Conservation (phyloP, 768 basidiomycete genomes). For the Sistotremastrum niveocremeum region DNA sequence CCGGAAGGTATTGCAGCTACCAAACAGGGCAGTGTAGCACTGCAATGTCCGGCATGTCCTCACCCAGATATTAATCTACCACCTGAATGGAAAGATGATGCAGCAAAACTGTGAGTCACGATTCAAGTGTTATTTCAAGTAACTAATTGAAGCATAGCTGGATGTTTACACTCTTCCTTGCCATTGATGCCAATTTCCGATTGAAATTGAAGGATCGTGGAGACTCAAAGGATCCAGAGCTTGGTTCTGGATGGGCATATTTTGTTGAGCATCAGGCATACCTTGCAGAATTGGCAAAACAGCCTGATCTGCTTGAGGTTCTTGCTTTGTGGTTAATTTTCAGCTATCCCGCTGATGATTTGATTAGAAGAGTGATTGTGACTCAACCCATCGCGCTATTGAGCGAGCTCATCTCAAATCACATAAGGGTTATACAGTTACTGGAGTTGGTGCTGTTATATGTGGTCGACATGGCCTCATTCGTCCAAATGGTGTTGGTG, state of each 20-base stretch:
- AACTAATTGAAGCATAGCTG: constrained; percentile 8
- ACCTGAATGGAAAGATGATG: neutral
- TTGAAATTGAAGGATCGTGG: constrained; percentile 14
- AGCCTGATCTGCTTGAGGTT: constrained; percentile 2
- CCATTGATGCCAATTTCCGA: constrained; percentile 21
- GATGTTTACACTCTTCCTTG: constrained; percentile 15
- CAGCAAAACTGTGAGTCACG: neutral
- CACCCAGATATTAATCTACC: constrained; percentile 3
- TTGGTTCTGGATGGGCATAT: constrained; percentile 8
- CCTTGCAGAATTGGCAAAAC: neutral
- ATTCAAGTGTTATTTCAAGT: neutral
- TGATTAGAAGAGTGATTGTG: constrained; percentile 12
- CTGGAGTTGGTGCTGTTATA: constrained; percentile 11
- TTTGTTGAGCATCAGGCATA: constrained; percentile 6
- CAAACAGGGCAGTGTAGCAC: neutral
- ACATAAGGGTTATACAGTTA: constrained; percentile 9
- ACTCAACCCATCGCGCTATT: constrained; percentile 1
- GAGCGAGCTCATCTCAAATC: constrained; percentile 1
- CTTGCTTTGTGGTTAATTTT: neutral
- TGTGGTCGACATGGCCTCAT: constrained; percentile 11
- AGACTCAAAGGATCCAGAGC: constrained; percentile 12
- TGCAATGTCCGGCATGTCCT: constrained; percentile 4
- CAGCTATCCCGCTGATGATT: neutral
- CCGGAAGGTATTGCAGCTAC: neutral
- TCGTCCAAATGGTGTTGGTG: constrained; percentile 11